Conservation (phyloP, 2,329 filamentous ascomycete genomes). For the Xylariaceae sp. region DNA sequence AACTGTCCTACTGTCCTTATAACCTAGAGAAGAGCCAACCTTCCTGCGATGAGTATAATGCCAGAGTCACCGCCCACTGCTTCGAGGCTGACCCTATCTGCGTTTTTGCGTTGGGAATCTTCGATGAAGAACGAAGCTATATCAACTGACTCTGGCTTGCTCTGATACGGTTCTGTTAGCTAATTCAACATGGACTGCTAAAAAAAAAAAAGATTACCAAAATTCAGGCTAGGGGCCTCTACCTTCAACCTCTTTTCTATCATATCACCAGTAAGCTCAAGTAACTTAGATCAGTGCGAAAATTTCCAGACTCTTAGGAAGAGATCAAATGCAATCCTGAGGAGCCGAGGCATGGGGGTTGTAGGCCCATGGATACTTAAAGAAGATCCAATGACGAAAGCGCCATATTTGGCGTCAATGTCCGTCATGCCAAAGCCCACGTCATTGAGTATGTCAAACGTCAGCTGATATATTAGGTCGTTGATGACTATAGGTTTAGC, state of each 20-base stretch:
- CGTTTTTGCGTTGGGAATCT: not conserved
- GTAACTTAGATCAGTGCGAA: not conserved
- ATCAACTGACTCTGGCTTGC: not conserved
- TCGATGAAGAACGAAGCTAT: not conserved
- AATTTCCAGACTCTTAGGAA: not conserved
- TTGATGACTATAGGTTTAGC: not conserved
- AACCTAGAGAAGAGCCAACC: too few relatives aligned
- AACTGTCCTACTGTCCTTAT: too few relatives aligned
- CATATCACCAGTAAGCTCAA: not conserved
- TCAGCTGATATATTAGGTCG: not conserved
- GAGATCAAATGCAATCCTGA: not conserved
- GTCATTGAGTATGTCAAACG: not conserved
- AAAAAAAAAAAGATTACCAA: not conserved
- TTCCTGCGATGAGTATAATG: not conserved
- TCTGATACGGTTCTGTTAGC: not conserved
- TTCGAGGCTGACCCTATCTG: not conserved
- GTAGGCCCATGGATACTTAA: not conserved
- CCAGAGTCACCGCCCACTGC: not conserved
- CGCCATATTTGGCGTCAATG: not conserved
- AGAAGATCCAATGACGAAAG: not conserved
- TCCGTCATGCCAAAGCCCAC: not conserved
- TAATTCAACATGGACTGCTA: not conserved
- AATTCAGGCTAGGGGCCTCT: too few relatives aligned
- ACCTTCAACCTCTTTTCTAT: not conserved
- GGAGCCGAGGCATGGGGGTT: not conserved